Evolutionary conservation across 257 asterid genomes (phyloP).

Genomic region (Anisodus acutangulus): DNA sequence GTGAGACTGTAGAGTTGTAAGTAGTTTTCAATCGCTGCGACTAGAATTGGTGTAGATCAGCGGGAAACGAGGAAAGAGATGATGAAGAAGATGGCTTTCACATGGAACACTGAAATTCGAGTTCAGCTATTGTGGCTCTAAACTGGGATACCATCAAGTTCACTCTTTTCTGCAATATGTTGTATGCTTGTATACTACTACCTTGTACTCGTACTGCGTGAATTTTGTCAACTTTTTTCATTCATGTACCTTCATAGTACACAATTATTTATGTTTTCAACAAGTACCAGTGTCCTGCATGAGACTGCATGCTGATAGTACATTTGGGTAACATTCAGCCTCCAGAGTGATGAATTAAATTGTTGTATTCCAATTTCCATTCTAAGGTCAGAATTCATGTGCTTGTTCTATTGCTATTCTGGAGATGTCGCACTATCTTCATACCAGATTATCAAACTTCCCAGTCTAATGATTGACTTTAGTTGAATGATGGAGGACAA

Average conservation of each 20-base stretch:
- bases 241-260: neutral
- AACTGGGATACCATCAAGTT: conserved; percentile 15
- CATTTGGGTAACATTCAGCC: neutral
- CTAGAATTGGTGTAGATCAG: neutral
- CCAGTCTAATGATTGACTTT: neutral
- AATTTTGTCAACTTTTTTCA: conserved; percentile 15
- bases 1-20: neutral
- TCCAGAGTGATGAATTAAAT: neutral
- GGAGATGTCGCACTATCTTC: neutral
- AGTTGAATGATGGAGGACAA: neutral
- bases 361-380: neutral
- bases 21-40: neutral
- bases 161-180: neutral
- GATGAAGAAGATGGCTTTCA: neutral
- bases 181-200: conserved; percentile 14
- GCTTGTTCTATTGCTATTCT: neutral
- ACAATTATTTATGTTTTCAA: conserved; percentile 10
- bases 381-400: neutral
- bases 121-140: conserved; percentile 1
- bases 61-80: neutral
- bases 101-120: neutral
- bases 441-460: neutral
- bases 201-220: neutral
- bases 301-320: neutral
- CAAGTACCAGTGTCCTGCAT: neutral